Evolutionary conservation across 768 basidiomycete genomes (phyloP).

Genomic region (Butyriboletus loyo): DNA sequence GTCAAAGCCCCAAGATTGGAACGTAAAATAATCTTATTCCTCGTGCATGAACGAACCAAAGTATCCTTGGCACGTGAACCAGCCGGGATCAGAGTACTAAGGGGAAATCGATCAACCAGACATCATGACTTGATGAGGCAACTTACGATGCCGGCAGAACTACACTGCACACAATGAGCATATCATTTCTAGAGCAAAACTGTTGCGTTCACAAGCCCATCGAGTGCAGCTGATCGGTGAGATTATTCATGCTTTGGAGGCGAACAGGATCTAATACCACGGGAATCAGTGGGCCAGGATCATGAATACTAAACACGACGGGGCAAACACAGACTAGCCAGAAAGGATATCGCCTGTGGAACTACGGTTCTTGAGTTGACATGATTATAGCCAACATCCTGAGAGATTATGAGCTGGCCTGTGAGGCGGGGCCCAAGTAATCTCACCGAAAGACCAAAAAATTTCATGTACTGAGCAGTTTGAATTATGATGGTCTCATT

Average conservation of each 20-base stretch:
- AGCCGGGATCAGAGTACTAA: conserved; percentile 66
- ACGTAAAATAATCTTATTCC: conserved; percentile 54
- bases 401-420: conserved; percentile 1
- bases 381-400: conserved; percentile 58
- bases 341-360: conserved; percentile 52
- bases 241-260: conserved; percentile 54
- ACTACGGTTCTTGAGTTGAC: conserved; percentile 53
- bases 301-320: neutral
- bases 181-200: neutral
- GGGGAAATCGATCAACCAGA: neutral
- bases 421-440: neutral
- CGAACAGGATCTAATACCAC: conserved; percentile 40
- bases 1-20: conserved; percentile 63
- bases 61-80: conserved; percentile 60
- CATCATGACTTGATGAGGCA: neutral
- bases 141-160: conserved; percentile 60
- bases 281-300: neutral
- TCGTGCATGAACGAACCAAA: conserved; percentile 65
- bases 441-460: conserved; percentile 47
- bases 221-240: conserved; percentile 51
- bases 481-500: conserved; percentile 49
- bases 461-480: conserved; percentile 50
- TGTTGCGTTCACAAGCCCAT: conserved; percentile 49
- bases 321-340: conserved; percentile 33
- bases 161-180: conserved; percentile 20